Base-by-base conservation (phyloP, 1,139 yeast species). In the Scheffersomyces quercinus region DNA sequence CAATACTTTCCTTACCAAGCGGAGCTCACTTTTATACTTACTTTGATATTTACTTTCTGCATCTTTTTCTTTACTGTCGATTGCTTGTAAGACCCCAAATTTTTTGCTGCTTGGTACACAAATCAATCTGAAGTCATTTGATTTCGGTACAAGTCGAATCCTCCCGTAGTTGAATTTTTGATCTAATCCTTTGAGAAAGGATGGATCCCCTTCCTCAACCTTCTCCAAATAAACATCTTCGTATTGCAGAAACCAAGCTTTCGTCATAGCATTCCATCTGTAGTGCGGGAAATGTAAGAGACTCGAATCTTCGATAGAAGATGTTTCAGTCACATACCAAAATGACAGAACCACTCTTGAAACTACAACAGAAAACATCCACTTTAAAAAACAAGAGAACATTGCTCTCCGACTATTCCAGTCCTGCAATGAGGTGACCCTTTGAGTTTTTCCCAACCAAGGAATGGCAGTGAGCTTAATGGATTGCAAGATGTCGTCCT, bases 251-350 rank as follows among this genome's bases (percentile, higher is more conserved):
- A 77, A 52, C 73, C 79, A 82, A 0, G 62, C 55, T 8, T 55
- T 52, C 0, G 81, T 64, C 5, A 82, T 56, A 10, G 44, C 44
- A 7, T 54, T 55, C 97, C 97, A 91, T 0, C 67, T 61, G 26
- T 65, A 69, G 41, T 83, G 90, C 11, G 85, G 75, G 55, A 77
- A 88, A 57, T 73, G 88, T 1, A 73, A 49, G 0, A 77, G 48
- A 5, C 65, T 57, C 5, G 56, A 56, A 0, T 66, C 57, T 3
- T 76, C 73, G 2, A 83, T 70, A 0, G 75, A 60, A 1, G 83
- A 74, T 0, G 75, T 60, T 42, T 82, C 85, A 0, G 93, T 82
- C 3, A 85, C 82, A 56, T 86, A 85, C 72, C 91, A 91, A 54
- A 79, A 81, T 0, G 75, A 62, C 0, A 69, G 61, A 0, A 88